phyloP scores from a whole-genome alignment of 495 filamentous ascomycete species.

The Aspergillus carlsbadensis region DNA sequence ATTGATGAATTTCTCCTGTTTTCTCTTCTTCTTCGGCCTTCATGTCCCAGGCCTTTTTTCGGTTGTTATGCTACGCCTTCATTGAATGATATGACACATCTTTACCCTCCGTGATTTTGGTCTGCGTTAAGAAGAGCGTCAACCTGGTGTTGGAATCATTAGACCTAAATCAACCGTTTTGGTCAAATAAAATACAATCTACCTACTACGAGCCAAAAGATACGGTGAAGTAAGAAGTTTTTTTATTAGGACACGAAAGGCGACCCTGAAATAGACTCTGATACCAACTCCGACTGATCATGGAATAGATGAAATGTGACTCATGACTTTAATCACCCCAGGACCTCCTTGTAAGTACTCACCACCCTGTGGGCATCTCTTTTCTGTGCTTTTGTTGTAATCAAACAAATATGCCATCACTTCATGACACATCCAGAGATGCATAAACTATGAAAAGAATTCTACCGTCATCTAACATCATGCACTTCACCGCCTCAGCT shows the following conservation, averaged over 20 bases:
- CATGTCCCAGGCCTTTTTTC: conserved; percentile 18
- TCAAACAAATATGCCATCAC: conserved; percentile 29
- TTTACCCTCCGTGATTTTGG: conserved; percentile 14
- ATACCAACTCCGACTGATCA: conserved; percentile 50
- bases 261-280: conserved; percentile 34
- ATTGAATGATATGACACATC: conserved; percentile 23
- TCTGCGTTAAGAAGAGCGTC: conserved; percentile 35
- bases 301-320: conserved; percentile 45
- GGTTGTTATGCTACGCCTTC: conserved; percentile 22
- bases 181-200: neutral
- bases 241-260: conserved; percentile 43
- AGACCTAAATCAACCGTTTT: neutral
- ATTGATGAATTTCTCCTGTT: conserved; percentile 13
- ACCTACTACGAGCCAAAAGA: neutral
- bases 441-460: conserved; percentile 27
- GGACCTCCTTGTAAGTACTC: conserved; percentile 23
- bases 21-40: conserved; percentile 22
- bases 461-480: conserved; percentile 16
- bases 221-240: conserved; percentile 28
- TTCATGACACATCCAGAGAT: conserved; percentile 47
- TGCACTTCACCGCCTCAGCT: conserved; percentile 41
- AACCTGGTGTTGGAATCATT: conserved; percentile 33
- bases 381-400: conserved; percentile 28
- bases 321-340: conserved; percentile 39
- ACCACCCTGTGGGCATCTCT: conserved; percentile 22